Conservation (phyloP, 176 grass and related monocot species). For the Puya raimondii region DNA sequence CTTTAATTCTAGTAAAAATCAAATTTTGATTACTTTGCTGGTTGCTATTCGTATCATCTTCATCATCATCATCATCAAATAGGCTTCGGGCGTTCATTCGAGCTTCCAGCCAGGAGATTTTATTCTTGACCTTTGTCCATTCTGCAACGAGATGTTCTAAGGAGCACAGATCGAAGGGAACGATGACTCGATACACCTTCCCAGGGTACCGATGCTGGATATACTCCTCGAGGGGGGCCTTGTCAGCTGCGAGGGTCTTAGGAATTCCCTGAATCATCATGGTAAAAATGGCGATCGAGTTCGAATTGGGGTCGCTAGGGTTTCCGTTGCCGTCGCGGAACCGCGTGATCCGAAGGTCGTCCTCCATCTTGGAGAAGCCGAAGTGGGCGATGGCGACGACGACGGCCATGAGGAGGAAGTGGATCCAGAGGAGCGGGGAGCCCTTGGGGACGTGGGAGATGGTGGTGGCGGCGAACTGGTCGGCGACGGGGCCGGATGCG, state of each 20-base stretch:
- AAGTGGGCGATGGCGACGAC: slow-evolving; percentile 72
- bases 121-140: slow-evolving; percentile 57
- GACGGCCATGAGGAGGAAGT: slow-evolving; percentile 58
- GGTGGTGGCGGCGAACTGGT: slow-evolving; percentile 85
- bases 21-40: slow-evolving; percentile 24
- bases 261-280: slow-evolving; percentile 98
- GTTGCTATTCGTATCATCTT: neutral
- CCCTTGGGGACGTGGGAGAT: slow-evolving; percentile 72
- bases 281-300: slow-evolving; percentile 83
- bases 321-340: slow-evolving; percentile 94
- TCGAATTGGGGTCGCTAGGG: slow-evolving; percentile 76
- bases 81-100: slow-evolving; percentile 47
- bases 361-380: slow-evolving; percentile 79
- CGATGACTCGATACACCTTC: slow-evolving; percentile 73
- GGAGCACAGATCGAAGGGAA: slow-evolving; percentile 77
- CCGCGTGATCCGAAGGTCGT: slow-evolving; percentile 76
- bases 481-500: slow-evolving; percentile 49
- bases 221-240: slow-evolving; percentile 70
- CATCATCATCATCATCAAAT: slow-evolving; percentile 26
- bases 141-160: slow-evolving; percentile 55
- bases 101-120: slow-evolving; percentile 89
- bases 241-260: slow-evolving; percentile 58
- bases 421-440: slow-evolving; percentile 78
- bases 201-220: slow-evolving; percentile 92
- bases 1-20: slow-evolving; percentile 48